Conservation (phyloP, 257 asterid species). For the Oldenlandia corymbosa region DNA sequence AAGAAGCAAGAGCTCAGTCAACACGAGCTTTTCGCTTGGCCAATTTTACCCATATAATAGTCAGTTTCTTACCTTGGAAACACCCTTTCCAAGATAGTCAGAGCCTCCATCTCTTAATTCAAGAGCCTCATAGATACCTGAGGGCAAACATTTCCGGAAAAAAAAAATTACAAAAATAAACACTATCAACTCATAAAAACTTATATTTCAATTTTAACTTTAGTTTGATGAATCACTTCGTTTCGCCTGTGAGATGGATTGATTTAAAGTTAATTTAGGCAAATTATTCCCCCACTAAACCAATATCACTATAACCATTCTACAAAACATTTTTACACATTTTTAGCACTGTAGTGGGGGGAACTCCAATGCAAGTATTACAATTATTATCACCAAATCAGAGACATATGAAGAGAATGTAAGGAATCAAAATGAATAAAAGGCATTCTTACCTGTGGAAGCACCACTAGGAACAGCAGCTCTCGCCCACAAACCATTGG, state of each 20-base stretch:
- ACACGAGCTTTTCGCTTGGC: not conserved
- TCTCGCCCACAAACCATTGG: conserved; percentile 56
- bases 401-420: too few relatives aligned
- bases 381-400: too few relatives aligned
- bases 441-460: conserved; percentile 62
- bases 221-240: not conserved
- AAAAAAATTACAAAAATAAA: not conserved
- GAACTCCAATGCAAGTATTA: too few relatives aligned
- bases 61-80: conserved; percentile 53
- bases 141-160: not conserved
- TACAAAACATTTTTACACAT: too few relatives aligned
- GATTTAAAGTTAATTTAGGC: too few relatives aligned
- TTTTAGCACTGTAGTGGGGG: too few relatives aligned
- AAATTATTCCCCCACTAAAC: too few relatives aligned
- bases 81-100: conserved; percentile 98
- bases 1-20: not conserved
- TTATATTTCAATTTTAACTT: not conserved
- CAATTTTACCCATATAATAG: not conserved
- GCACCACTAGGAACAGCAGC: conserved; percentile 98
- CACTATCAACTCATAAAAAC: not conserved
- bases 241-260: too few relatives aligned
- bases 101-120: conserved; percentile 98
- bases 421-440: not conserved
- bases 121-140: conserved; percentile 96
- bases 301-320: too few relatives aligned